Base-by-base conservation (phyloP, 352 stramenopile species). In the Pseudoperonospora humuli region DNA sequence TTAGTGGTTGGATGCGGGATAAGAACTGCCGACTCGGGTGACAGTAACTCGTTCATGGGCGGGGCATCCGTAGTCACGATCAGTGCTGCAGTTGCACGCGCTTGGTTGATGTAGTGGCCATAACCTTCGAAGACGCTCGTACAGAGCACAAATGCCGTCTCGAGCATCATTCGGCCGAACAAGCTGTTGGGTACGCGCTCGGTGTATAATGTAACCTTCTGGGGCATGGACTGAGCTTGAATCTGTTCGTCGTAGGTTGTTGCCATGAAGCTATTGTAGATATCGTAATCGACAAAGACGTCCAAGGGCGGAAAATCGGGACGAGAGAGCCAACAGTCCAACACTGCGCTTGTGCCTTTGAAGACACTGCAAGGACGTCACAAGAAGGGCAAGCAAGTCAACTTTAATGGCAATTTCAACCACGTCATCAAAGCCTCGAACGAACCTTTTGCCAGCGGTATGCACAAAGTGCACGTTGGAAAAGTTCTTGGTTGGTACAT, bases 41-140 rank as follows among this genome's bases (percentile, higher is more conserved):
- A 63, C 36, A 85, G 43, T 24, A 85, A 45, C 45, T 85, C 70
- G 46, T 83, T 81, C 73, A 83, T 85, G 7, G 70, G 70, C 11
- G 57, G 39, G 1, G 61, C 51, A 20, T 81, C 57, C 1, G 73
- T 85, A 7, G 70, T 75, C 21, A 78, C 39, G 33, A 85, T 64
- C 37, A 83, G 11, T 3, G 59, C 63, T 5, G 52, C 58, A 5
- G 57, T 65, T 0, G 73, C 73, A 15, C 73, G 56, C 9, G 70
- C 73, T 44, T 85, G 73, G 48, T 85, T 85, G 28, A 85, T 76
- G 49, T 83, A 85, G 54, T 85, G 70, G 14, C 73, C 73, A 41
- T 81, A 83, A 27, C 68, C 69, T 45, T 84, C 71, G 21, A 68
- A 36, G 14, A 66, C 57, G 27, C 71, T 84, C 7, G 71, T 65